Base-by-base conservation (phyloP, 2,329 filamentous ascomycete species). In the Cladophialophora bantiana region DNA sequence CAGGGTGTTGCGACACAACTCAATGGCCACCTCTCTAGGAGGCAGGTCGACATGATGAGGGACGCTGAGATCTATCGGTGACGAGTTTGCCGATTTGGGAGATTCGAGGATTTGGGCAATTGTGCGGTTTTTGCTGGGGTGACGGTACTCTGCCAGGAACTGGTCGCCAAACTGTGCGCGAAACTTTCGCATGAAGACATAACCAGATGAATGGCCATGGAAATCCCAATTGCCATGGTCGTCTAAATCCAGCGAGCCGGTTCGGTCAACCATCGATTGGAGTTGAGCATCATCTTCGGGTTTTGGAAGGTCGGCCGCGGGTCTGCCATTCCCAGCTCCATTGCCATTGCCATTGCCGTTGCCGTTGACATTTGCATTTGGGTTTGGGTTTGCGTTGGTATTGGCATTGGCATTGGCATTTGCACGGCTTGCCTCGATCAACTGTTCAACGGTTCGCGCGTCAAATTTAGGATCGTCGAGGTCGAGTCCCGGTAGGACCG, bases 151-250 rank as follows among this genome's bases (percentile, higher is more conserved):
- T 75, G 74, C 78, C 79, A 73, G 89, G 56, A 95, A 85, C 70
- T 95, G 83, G 68, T 89, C 88, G 53, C 92, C 90, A 71, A 97
- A 92, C 75, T 97, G 91, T 74, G 96, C 91, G 74, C 93, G 90
- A 85, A 99, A 90, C 62, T 92, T 89, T 70, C 88, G 87, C 73
- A 97, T 85, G 77, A 97, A 99, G 69, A 94, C 92, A 52, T 94
- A 86, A 2, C 94, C 94, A 0, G 95, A 98, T 0, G 94, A 97
- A 70, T 92, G 91, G 56, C 95, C 95, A 75, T 96, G 93, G 74
- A 97, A 99, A 78, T 98, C 94, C 89, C 93, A 96, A 73, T 95
- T 89, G 50, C 94, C 94, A 73, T 89, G 88, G 72, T 98, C 94
- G 73, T 96, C 93, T 38, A 98, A 84, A 74, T 98, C 94, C 18